Conservation (phyloP, 2,329 filamentous ascomycete species). For the Cyclaneusma minus region DNA sequence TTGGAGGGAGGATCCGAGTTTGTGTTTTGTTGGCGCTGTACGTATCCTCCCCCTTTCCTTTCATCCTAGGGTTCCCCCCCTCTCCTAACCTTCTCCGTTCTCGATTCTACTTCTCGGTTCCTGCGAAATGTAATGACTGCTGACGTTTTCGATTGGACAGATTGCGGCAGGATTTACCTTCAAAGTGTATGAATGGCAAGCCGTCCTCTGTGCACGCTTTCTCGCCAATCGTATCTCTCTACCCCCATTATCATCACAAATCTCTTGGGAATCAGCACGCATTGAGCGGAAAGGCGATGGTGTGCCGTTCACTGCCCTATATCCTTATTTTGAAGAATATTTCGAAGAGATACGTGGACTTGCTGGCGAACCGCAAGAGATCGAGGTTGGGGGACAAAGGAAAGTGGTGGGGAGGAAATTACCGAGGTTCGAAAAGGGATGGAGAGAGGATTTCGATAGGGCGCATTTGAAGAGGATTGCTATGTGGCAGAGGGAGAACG, state of each 20-base stretch:
- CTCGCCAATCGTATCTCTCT: slow-evolving; percentile 36
- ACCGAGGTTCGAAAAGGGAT: slow-evolving; percentile 28
- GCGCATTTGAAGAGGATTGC: slow-evolving; percentile 38
- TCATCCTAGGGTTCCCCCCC: too few relatives aligned
- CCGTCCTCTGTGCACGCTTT: slow-evolving; percentile 42
- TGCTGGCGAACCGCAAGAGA: slow-evolving; percentile 26
- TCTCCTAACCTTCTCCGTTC: not conserved
- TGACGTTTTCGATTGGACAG: too few relatives aligned
- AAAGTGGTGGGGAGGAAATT: slow-evolving; percentile 27
- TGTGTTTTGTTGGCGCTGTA: slow-evolving; percentile 43
- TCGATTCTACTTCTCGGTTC: slow-evolving; percentile 1
- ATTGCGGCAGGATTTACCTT: slow-evolving; percentile 42
- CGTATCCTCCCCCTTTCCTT: slow-evolving; percentile 7
- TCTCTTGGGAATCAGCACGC: slow-evolving; percentile 39
- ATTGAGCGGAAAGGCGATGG: slow-evolving; percentile 39
- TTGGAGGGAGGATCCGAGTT: slow-evolving; percentile 33
- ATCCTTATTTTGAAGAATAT: slow-evolving; percentile 48
- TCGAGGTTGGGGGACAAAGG: slow-evolving; percentile 26
- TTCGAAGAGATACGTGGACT: slow-evolving; percentile 39
- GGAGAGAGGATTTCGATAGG: slow-evolving; percentile 33
- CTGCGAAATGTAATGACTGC: too few relatives aligned
- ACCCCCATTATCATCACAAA: slow-evolving; percentile 31
- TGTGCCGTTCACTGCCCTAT: slow-evolving; percentile 36
- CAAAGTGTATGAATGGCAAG: slow-evolving; percentile 55
- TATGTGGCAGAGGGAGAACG: slow-evolving; percentile 41